Conservation (phyloP, 208 protist species). For the Crithidia thermophila region DNA sequence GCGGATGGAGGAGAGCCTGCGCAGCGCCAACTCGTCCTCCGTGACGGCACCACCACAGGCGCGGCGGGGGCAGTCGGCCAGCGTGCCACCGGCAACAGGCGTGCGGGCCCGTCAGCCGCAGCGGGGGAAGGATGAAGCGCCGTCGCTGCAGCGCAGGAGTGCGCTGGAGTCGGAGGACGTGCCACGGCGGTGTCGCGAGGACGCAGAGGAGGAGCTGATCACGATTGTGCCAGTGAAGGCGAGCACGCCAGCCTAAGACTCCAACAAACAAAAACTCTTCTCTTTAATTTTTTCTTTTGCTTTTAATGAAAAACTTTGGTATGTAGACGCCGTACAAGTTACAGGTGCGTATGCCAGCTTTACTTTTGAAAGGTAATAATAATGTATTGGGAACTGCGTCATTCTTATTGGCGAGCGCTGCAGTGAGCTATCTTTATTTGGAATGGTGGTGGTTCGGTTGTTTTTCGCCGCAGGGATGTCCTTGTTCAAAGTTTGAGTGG, state of each 20-base stretch:
- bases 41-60: background rate
- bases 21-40: background rate
- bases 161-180: slow-evolving; percentile 2
- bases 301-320: no score
- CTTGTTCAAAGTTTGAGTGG: no score
- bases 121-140: background rate
- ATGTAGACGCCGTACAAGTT: no score
- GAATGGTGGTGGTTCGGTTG: no score
- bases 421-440: no score
- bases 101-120: background rate
- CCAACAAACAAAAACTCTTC: background rate
- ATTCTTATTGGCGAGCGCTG: no score
- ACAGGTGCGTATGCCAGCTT: no score
- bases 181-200: slow-evolving; percentile 1
- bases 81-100: background rate
- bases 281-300: background rate
- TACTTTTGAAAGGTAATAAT: no score
- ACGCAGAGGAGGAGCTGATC: slow-evolving; percentile 12
- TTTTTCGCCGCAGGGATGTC: no score
- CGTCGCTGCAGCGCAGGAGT: background rate
- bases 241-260: background rate
- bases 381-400: no score
- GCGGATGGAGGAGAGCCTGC: background rate
- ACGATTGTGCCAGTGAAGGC: slow-evolving; percentile 12
- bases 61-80: background rate